Evolutionary conservation across 441 rosid species (phyloP).

Genomic region (Gossypium trilobum): DNA sequence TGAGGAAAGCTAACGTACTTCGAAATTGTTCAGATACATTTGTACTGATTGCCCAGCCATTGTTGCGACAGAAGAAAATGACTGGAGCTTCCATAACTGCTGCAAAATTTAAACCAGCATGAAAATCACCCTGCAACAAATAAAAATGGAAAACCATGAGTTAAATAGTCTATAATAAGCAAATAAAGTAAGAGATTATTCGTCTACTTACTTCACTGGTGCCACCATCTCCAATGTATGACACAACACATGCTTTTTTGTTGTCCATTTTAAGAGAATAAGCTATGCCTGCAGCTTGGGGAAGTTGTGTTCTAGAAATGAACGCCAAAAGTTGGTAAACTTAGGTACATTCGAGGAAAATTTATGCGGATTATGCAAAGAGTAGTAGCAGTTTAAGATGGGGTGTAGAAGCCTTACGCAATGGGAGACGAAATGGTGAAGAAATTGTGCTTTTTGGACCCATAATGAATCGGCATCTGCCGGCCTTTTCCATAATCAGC

Average conservation of each 20-base stretch:
- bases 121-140: constrained; percentile 61
- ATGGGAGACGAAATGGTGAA: constrained; percentile 68
- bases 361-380: background rate
- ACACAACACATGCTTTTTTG: constrained; percentile 51
- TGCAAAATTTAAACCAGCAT: constrained; percentile 69
- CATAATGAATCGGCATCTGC: constrained; percentile 79
- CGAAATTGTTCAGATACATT: constrained; percentile 60
- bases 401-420: constrained; percentile 32
- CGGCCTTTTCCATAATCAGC: constrained; percentile 65
- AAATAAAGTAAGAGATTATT: background rate
- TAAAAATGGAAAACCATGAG: background rate
- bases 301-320: constrained; percentile 56
- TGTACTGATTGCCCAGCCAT: constrained; percentile 85
- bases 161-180: background rate
- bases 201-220: constrained; percentile 50
- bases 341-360: background rate
- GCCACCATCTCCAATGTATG: constrained; percentile 67
- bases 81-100: constrained; percentile 73
- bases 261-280: constrained; percentile 64
- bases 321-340: background rate
- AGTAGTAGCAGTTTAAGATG: background rate
- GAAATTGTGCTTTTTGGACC: constrained; percentile 53
- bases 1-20: constrained; percentile 29
- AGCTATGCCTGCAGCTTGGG: constrained; percentile 70
- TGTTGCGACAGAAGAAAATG: constrained; percentile 62